phyloP scores from a whole-genome alignment of 495 filamentous ascomycete genomes.

The Glonium stellatum region DNA sequence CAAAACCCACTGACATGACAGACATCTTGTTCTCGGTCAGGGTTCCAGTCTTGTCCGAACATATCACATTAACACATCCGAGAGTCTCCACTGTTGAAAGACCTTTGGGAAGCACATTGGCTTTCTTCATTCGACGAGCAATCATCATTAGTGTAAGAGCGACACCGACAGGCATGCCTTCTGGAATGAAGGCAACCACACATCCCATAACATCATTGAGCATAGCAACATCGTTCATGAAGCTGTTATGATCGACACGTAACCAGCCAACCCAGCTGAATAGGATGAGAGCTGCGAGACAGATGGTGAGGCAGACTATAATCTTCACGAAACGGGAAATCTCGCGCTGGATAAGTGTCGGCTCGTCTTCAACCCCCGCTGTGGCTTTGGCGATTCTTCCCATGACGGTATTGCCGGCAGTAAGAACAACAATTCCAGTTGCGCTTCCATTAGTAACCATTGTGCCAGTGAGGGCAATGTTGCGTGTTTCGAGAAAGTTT shows the following conservation, averaged over 20 bases:
- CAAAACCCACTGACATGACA: conserved; percentile 12
- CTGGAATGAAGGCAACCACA: conserved; percentile 38
- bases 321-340: conserved; percentile 37
- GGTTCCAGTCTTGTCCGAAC: conserved; percentile 38
- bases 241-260: conserved; percentile 18
- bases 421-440: conserved; percentile 36
- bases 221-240: conserved; percentile 28
- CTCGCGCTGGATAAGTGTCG: conserved; percentile 33
- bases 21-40: conserved; percentile 33
- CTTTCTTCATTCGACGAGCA: conserved; percentile 33
- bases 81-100: conserved; percentile 35
- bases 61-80: conserved; percentile 28
- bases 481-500: conserved; percentile 33
- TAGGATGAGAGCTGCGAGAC: conserved; percentile 27
- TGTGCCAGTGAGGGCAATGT: conserved; percentile 33
- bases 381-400: conserved; percentile 35
- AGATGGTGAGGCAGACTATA: conserved; percentile 18
- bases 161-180: conserved; percentile 38
- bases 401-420: conserved; percentile 35
- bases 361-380: conserved; percentile 24
- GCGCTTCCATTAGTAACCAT: conserved; percentile 29
- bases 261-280: conserved; percentile 28
- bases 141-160: conserved; percentile 36
- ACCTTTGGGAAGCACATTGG: conserved; percentile 34
- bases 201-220: conserved; percentile 36